A percentile compares a stretch with the other conserved stretches of the same genome.
phyloP scores from a whole-genome alignment of 23 red algal species.

The Agarophyton chilense region DNA sequence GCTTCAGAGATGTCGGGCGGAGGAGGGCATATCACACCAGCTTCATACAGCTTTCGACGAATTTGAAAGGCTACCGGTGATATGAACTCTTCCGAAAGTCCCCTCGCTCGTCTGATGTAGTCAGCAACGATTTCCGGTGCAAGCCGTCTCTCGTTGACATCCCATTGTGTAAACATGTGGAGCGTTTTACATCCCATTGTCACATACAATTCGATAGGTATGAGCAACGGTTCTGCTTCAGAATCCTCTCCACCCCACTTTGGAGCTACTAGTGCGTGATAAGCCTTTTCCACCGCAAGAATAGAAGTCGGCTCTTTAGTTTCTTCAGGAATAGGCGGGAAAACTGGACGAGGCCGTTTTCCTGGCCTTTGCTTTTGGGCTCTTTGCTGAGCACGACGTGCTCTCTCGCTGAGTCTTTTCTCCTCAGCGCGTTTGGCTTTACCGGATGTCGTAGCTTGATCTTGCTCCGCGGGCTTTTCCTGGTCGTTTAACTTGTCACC shows the following conservation, averaged over 20 bases:
- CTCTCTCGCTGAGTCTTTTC: slow-evolving; percentile 13
- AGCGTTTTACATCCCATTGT: background rate
- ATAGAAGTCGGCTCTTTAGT: slow-evolving; percentile 27
- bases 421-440: background rate
- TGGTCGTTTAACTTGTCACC: background rate
- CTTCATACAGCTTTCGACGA: slow-evolving; percentile 41
- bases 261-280: slow-evolving; percentile 46
- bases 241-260: slow-evolving; percentile 31
- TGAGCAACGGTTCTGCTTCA: slow-evolving; percentile 56
- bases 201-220: slow-evolving; percentile 57
- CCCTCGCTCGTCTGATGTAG: slow-evolving; percentile 44
- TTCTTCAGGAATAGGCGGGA: slow-evolving; percentile 29
- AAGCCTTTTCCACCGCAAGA: slow-evolving; percentile 54
- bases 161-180: slow-evolving; percentile 76
- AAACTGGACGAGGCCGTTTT: slow-evolving; percentile 29
- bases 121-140: slow-evolving; percentile 62
- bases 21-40: slow-evolving; percentile 46
- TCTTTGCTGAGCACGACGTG: slow-evolving; percentile 29
- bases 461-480: background rate
- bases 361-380: slow-evolving; percentile 4
- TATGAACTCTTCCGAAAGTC: slow-evolving; percentile 38
- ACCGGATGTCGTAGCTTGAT: background rate
- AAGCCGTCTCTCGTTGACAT: slow-evolving; percentile 59
- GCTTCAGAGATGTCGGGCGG: slow-evolving; percentile 14
- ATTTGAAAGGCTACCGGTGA: slow-evolving; percentile 45